These are phyloP conservation scores for Phytopythium oedochilum DNA, from an alignment of 352 stramenopile species.

Conservation along the genomic window DNA sequence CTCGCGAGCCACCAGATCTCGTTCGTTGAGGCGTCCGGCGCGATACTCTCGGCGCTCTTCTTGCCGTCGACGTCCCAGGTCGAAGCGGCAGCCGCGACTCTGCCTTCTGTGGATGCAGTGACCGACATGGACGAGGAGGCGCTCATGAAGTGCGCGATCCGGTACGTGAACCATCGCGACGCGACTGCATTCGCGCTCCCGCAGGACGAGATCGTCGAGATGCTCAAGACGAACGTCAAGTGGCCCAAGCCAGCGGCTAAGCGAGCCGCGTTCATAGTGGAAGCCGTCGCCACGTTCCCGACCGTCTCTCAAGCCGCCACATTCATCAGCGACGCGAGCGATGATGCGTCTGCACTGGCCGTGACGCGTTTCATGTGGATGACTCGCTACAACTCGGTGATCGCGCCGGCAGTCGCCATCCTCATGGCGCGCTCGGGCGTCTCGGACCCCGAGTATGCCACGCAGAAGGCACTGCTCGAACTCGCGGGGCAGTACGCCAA, in stretches of 20 bases:
- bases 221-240: conserved; percentile 75
- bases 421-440: conserved; percentile 25
- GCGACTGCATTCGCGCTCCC: conserved; percentile 18
- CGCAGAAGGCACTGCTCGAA: conserved; percentile 28
- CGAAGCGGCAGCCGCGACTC: neutral
- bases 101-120: conserved; percentile 16
- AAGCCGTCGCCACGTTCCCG: conserved; percentile 54
- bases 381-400: conserved; percentile 50
- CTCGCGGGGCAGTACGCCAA: conserved; percentile 29
- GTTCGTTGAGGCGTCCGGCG: conserved; percentile 48
- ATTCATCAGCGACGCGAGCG: conserved; percentile 2
- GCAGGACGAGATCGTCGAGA: conserved; percentile 47
- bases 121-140: conserved; percentile 15
- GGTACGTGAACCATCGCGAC: conserved; percentile 25
- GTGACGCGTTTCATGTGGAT: conserved; percentile 63
- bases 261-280: conserved; percentile 54
- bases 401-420: conserved; percentile 45
- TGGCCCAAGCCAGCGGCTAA: conserved; percentile 69
- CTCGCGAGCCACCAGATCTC: conserved; percentile 42
- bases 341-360: conserved; percentile 27
- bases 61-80: conserved; percentile 11
- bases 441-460: conserved; percentile 9
- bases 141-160: conserved; percentile 31
- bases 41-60: conserved; percentile 50
- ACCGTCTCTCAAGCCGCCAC: neutral